Conservation (phyloP, 176 grass and related monocot genomes). For the Juncus effusus region DNA sequence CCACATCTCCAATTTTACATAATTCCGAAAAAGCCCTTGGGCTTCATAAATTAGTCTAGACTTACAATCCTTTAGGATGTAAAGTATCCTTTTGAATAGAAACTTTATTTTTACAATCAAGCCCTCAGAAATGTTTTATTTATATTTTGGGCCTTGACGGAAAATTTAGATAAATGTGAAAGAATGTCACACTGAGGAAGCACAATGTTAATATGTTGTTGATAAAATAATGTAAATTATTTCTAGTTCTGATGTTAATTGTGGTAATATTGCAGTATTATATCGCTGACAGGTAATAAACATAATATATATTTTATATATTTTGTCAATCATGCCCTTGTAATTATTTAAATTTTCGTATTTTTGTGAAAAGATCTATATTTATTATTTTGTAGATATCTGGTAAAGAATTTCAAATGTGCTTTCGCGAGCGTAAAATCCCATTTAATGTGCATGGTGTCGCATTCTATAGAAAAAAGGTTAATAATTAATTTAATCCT, state of each 20-base stretch:
- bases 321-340: slow-evolving; percentile 28
- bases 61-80: slow-evolving; percentile 69
- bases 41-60: slow-evolving; percentile 59
- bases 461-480: slow-evolving; percentile 98
- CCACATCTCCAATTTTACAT: slow-evolving; percentile 78
- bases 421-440: slow-evolving; percentile 94
- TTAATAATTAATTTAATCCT: too few species aligned
- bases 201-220: slow-evolving; percentile 88
- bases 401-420: slow-evolving; percentile 84
- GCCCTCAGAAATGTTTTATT: background rate
- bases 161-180: slow-evolving; percentile 64
- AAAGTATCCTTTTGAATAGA: slow-evolving; percentile 49
- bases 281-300: slow-evolving; percentile 78
- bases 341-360: slow-evolving; percentile 34
- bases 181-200: slow-evolving; percentile 87
- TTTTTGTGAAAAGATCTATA: too few species aligned
- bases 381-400: slow-evolving; percentile 64
- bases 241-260: slow-evolving; percentile 48
- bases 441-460: slow-evolving; percentile 94
- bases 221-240: slow-evolving; percentile 91
- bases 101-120: slow-evolving; percentile 4
- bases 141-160: slow-evolving; percentile 9
- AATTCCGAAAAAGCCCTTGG: slow-evolving; percentile 49
- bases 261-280: slow-evolving; percentile 71
- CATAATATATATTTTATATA: background rate